Conservation (phyloP, 305 asterid species). For the Solanum hybrid region DNA sequence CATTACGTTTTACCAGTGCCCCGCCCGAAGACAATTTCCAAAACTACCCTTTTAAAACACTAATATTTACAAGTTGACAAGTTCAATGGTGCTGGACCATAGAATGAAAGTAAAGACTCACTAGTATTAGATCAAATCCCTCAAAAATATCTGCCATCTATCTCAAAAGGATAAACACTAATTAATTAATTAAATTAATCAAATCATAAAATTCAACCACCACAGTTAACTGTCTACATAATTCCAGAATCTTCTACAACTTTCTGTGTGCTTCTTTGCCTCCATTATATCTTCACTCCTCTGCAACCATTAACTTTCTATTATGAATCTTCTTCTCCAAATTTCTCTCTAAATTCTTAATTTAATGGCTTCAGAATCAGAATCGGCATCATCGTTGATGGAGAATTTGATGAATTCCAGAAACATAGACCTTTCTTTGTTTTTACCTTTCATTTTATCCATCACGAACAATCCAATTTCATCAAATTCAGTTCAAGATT, state of each 20-base stretch:
- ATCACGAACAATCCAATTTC: conserved; percentile 6
- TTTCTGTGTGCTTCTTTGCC: background rate
- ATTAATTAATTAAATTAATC: background rate
- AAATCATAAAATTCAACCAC: background rate
- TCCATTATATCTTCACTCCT: background rate
- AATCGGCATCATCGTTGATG: conserved; percentile 15
- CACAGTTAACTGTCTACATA: background rate
- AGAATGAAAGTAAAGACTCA: background rate
- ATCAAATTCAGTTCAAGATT: conserved; percentile 8
- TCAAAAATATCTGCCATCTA: background rate
- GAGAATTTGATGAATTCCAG: conserved; percentile 30
- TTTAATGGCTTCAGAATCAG: conserved; percentile 32
- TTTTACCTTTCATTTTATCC: conserved; percentile 41
- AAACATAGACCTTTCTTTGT: conserved; percentile 32
- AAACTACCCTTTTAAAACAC: background rate
- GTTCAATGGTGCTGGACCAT: background rate
- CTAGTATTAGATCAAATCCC: background rate
- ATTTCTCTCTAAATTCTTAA: background rate
- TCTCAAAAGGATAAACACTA: background rate
- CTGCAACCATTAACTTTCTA: accelerated
- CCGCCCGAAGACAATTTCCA: background rate
- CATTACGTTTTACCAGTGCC: background rate
- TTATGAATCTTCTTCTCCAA: background rate
- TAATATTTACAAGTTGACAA: background rate
- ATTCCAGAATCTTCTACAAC: background rate